These are phyloP conservation scores for Nemania abortiva DNA, from an alignment of 2,329 filamentous ascomycete genomes.

Conservation along the genomic window DNA sequence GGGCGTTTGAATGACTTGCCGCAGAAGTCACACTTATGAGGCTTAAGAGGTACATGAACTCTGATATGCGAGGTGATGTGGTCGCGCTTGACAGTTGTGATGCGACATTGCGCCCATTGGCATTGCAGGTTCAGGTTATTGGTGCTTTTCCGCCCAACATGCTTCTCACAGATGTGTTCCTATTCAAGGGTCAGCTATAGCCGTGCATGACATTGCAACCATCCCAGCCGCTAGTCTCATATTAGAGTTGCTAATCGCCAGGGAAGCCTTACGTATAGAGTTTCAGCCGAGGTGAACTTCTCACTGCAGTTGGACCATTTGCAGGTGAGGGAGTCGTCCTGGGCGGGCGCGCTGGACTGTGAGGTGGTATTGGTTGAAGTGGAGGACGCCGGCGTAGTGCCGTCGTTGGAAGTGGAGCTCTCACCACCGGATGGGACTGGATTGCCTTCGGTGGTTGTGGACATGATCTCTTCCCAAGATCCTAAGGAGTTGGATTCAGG, in stretches of 20 bases:
- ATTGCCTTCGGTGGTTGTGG: slow-evolving; percentile 47
- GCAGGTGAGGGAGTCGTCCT: slow-evolving; percentile 68
- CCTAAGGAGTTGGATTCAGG: background rate
- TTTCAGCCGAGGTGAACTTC: slow-evolving; percentile 68
- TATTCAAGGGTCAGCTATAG: slow-evolving; percentile 54
- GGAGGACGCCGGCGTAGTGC: slow-evolving; percentile 65
- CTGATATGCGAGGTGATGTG: slow-evolving; percentile 99
- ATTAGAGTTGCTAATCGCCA: background rate
- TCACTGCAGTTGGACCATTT: slow-evolving; percentile 71
- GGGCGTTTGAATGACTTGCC: slow-evolving; percentile 99
- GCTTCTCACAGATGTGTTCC: slow-evolving; percentile 98
- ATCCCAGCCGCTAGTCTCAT: background rate
- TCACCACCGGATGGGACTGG: slow-evolving; percentile 47
- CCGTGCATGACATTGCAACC: background rate
- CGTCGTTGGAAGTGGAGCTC: slow-evolving; percentile 62
- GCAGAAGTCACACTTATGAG: slow-evolving; percentile 98
- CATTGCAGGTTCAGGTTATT: slow-evolving; percentile 98
- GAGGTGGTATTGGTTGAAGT: slow-evolving; percentile 62
- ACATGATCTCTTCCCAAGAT: slow-evolving; percentile 43
- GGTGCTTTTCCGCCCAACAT: slow-evolving; percentile 98
- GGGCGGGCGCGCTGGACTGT: slow-evolving; percentile 55
- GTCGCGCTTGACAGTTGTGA: slow-evolving; percentile 97
- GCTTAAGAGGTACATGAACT: slow-evolving; percentile 98
- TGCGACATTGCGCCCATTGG: slow-evolving; percentile 96
- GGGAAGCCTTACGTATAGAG: slow-evolving; percentile 67